A percentile compares a stretch with the other conserved stretches of the same genome.
Conservation (phyloP, 352 stramenopile species). For the Phytophthora fragariaefolia region DNA sequence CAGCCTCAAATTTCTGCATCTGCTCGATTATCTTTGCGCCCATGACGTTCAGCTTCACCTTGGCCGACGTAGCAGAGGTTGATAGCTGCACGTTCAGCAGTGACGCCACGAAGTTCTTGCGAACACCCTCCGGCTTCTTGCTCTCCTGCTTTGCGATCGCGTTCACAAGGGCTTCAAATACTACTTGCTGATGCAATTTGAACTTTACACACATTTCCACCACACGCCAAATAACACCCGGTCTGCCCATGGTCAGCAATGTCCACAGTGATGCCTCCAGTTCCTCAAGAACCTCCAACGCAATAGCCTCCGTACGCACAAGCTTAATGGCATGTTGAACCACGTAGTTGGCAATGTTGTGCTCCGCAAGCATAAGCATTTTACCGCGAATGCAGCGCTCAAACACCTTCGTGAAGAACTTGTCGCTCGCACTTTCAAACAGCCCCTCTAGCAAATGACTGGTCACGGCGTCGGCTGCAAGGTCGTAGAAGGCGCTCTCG, state of each 20-base stretch:
- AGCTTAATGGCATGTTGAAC: constrained; percentile 74
- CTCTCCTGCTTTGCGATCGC: constrained; percentile 79
- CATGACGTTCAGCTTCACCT: constrained; percentile 81
- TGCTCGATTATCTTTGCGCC: constrained; percentile 79
- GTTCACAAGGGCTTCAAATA: constrained; percentile 61
- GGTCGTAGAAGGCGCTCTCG: constrained; percentile 67
- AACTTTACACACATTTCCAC: constrained; percentile 78
- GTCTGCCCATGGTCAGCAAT: constrained; percentile 70
- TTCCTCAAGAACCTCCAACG: constrained; percentile 61
- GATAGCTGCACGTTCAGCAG: constrained; percentile 74
- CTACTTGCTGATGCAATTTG: constrained; percentile 52
- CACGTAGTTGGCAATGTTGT: constrained; percentile 86
- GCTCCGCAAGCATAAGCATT: constrained; percentile 73
- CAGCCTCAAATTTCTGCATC: constrained; percentile 68
- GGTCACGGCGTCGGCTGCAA: constrained; percentile 73
- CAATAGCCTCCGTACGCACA: constrained; percentile 51
- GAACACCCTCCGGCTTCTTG: constrained; percentile 79
- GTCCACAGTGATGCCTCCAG: constrained; percentile 69
- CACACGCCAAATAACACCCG: constrained; percentile 81
- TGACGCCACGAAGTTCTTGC: constrained; percentile 67
- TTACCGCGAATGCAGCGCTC: constrained; percentile 64
- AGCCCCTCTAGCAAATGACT: constrained; percentile 81
- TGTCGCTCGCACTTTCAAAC: constrained; percentile 62
- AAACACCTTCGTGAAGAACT: constrained; percentile 74
- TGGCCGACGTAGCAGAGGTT: constrained; percentile 52